These are phyloP conservation scores for Ustilago tritici DNA, from an alignment of 1,284 basidiomycete species.

Conservation along the genomic window DNA sequence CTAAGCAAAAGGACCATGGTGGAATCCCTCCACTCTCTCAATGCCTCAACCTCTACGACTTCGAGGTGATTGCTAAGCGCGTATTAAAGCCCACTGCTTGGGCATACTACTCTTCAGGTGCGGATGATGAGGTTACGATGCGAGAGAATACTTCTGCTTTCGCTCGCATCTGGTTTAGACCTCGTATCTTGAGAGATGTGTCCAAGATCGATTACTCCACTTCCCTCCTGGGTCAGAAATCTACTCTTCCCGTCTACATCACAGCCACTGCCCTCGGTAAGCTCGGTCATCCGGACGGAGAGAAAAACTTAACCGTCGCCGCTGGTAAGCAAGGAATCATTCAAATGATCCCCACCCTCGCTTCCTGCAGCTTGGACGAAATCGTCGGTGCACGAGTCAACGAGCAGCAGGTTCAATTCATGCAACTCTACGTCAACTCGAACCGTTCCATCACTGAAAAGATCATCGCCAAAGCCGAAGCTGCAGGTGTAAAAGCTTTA, in stretches of 20 bases:
- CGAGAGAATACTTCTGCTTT: slow-evolving; percentile 89
- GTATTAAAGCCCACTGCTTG: slow-evolving; percentile 66
- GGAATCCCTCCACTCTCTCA: slow-evolving; percentile 77
- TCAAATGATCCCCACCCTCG: slow-evolving; percentile 73
- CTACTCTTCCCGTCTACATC: slow-evolving; percentile 74
- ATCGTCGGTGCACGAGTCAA: slow-evolving; percentile 76
- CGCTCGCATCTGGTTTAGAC: slow-evolving; percentile 94
- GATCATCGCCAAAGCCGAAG: slow-evolving; percentile 79
- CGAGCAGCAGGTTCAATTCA: slow-evolving; percentile 73
- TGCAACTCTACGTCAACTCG: slow-evolving; percentile 82
- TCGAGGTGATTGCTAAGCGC: slow-evolving; percentile 74
- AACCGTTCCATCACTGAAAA: slow-evolving; percentile 79
- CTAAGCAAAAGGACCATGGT: slow-evolving; percentile 31
- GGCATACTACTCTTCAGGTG: slow-evolving; percentile 69
- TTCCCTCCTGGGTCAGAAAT: slow-evolving; percentile 50
- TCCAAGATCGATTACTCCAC: slow-evolving; percentile 78
- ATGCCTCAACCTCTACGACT: slow-evolving; percentile 89
- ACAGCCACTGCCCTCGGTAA: slow-evolving; percentile 87
- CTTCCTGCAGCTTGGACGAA: slow-evolving; percentile 73
- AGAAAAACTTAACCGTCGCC: slow-evolving; percentile 85
- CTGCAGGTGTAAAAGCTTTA: slow-evolving; percentile 81
- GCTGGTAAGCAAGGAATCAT: slow-evolving; percentile 79
- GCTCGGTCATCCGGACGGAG: slow-evolving; percentile 90
- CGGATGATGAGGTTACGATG: slow-evolving; percentile 74
- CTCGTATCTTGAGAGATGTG: slow-evolving; percentile 86